These are phyloP conservation scores for Fusarium sp. DNA, from an alignment of 2,329 filamentous ascomycete species.

Conservation along the genomic window DNA sequence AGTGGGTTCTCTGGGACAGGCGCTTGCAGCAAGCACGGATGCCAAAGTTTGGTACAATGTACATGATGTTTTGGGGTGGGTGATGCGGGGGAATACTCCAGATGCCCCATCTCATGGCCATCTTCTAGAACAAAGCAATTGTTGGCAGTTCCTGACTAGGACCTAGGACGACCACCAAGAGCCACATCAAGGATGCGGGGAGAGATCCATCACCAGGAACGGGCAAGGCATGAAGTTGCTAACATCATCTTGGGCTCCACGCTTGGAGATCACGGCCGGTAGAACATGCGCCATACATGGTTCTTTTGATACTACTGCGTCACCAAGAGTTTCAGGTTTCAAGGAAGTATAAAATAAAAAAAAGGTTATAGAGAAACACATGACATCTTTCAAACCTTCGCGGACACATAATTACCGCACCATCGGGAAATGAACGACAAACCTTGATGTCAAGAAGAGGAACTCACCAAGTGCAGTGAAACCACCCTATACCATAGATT, in stretches of 20 bases:
- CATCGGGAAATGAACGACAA: not conserved
- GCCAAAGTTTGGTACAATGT: conserved; percentile 43
- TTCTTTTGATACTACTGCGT: not conserved
- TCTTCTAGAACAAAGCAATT: conserved; percentile 42
- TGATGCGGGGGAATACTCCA: conserved; percentile 47
- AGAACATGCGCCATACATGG: conserved; percentile 7
- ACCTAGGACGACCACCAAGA: conserved; percentile 28
- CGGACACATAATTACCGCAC: not conserved
- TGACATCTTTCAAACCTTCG: not conserved
- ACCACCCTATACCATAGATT: conserved; percentile 20
- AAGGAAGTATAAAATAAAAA: not conserved
- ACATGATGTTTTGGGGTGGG: conserved; percentile 40
- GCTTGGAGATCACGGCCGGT: conserved; percentile 11
- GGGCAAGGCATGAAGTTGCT: conserved; percentile 24
- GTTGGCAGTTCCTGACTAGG: conserved; percentile 45
- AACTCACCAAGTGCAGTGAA: not conserved
- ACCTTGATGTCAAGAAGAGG: not conserved
- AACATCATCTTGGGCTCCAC: conserved; percentile 34
- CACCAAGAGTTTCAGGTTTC: conserved; percentile 8
- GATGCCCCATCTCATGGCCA: conserved; percentile 44
- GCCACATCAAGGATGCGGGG: conserved; percentile 37
- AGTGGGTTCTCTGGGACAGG: conserved; percentile 39
- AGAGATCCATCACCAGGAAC: conserved; percentile 37
- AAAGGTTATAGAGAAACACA: not conserved
- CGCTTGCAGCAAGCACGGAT: conserved; percentile 49